Conservation (phyloP, 257 asterid species). For the Solanum paucissectum region DNA sequence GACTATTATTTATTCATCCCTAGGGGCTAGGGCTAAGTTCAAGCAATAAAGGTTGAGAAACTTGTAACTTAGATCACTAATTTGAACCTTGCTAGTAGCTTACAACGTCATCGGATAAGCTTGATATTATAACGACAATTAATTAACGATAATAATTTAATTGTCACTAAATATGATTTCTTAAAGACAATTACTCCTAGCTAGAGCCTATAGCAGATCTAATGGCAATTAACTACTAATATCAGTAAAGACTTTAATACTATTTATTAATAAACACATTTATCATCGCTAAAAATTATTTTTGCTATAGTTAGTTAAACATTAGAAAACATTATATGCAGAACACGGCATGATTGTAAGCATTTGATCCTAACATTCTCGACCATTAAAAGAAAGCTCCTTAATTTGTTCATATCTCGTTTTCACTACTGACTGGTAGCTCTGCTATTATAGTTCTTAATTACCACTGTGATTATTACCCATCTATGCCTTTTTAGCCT, state of each 20-base stretch:
- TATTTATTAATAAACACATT: no score
- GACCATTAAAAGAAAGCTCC: background rate
- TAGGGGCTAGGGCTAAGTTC: background rate
- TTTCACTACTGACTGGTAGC: background rate
- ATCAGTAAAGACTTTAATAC: no score
- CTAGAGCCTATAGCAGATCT: background rate
- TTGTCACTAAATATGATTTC: background rate
- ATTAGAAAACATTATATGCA: no score
- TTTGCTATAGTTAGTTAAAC: no score
- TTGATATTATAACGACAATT: background rate
- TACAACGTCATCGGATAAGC: background rate
- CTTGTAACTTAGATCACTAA: background rate
- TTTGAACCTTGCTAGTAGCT: background rate
- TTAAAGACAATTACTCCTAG: background rate
- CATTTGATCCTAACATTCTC: background rate
- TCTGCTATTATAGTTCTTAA: background rate
- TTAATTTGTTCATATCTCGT: background rate
- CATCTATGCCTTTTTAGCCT: background rate
- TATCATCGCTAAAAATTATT: background rate
- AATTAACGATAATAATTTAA: no score
- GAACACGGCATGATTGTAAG: background rate
- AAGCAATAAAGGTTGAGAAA: background rate
- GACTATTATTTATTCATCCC: background rate
- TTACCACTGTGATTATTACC: background rate
- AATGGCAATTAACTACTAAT: background rate